phyloP scores from a whole-genome alignment of 1,284 basidiomycete species.

The Cerioporus squamosus region DNA sequence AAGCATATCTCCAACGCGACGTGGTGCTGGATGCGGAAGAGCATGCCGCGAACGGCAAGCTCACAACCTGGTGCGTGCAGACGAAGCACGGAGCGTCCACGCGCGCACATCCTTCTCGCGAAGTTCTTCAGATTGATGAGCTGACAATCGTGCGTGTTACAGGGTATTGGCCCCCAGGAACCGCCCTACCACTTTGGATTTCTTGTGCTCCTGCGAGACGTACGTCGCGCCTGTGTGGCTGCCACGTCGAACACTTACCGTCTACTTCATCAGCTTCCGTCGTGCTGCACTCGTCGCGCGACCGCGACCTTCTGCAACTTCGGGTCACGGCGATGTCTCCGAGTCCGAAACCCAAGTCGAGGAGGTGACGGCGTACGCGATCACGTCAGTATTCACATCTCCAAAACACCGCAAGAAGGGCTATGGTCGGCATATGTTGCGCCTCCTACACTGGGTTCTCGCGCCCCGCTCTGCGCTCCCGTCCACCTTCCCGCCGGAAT shows the following conservation, averaged over 20 bases:
- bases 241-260: too few species aligned
- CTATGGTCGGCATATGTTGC: conserved; percentile 54
- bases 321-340: conserved; percentile 1
- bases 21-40: conserved; percentile 38
- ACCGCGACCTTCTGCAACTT: not conserved
- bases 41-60: conserved; percentile 40
- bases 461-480: conserved; percentile 36
- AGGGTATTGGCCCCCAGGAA: conserved; percentile 50
- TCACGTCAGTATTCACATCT: conserved; percentile 53
- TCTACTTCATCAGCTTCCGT: conserved; percentile 29
- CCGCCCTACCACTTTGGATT: conserved; percentile 43
- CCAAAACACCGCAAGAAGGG: conserved; percentile 43
- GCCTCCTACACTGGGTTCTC: conserved; percentile 48
- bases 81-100: too few species aligned
- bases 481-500: conserved; percentile 40
- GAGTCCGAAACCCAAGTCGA: conserved; percentile 12
- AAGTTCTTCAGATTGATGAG: too few species aligned
- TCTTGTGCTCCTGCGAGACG: conserved; percentile 52
- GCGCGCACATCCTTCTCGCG: too few species aligned
- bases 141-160: not conserved
- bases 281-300: conserved; percentile 30
- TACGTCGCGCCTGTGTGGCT: conserved; percentile 28
- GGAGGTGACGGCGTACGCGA: conserved; percentile 39
- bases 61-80: conserved; percentile 41
- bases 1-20: conserved; percentile 42